Base-by-base conservation (phyloP, 2,329 filamentous ascomycete genomes). In the Xylariaceae sp. region DNA sequence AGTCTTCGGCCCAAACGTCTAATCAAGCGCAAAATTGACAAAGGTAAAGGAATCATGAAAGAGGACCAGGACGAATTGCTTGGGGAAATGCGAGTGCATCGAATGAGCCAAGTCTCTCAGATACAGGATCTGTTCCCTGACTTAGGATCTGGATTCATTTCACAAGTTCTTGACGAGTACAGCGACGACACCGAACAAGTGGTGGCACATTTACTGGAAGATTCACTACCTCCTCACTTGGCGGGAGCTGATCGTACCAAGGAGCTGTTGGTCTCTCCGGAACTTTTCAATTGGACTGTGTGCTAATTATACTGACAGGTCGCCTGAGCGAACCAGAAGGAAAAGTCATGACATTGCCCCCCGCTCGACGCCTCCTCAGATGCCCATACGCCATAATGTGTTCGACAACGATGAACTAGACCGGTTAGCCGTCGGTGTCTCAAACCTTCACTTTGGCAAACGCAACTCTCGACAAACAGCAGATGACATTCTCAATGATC, bases 101-200 rank as follows among this genome's bases (percentile, higher is more conserved):
- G 81, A 35, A 88, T 95, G 83, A 92, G 88, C 63, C 83, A 93
- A 42, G 85, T 97, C 45, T 88, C 88, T 0, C 91, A 95, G 69
- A 81, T 99, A n/a, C 92, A 96, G 67, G 93, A 99, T 67, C 78
- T 97, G 0, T 97, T 97, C 66, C 91, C 93, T 0, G 85, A 96
- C 58, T 77, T 97, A 8, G 92, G 92, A 4, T 87, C 89, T 3
- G 89, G 82, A 0, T 97, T 96, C 67, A 77, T 97, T 13, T 80
- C 89, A 15, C 88, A 83, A 63, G 79, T 96, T 8, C 78, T 97
- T 20, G 88, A 93, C 64, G 85, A 90, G 67, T 97, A 94, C 68
- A 74, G 77, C 37, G 86, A 94, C 61, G 79, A 92, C 64, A 81
- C 87, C 0, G 92, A 97, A 71, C 81, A 87, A 68, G 87, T 94